Percentiles rank a stretch among this genome's conserved stretches.
Conservation (phyloP, 441 rosid species). For the Pelargonium citronellum region DNA sequence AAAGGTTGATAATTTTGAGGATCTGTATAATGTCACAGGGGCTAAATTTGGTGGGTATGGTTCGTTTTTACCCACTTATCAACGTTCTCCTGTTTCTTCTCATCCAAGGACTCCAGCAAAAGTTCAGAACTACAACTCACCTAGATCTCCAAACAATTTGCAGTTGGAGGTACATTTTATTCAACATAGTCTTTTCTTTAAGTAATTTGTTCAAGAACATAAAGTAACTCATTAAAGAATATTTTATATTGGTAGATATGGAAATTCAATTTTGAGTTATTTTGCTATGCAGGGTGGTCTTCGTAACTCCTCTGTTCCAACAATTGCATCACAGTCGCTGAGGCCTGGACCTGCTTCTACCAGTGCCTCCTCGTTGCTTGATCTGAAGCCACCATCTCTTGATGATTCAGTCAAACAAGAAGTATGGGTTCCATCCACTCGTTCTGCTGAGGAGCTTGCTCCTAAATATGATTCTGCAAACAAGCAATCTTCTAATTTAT, state of each 20-base stretch:
- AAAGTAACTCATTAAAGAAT: no score
- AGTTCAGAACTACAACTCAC: conserved; percentile 39
- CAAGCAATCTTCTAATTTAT: conserved; percentile 42
- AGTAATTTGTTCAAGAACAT: background rate
- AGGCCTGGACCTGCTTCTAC: conserved; percentile 41
- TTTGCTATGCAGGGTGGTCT: conserved; percentile 45
- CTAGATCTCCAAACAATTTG: conserved; percentile 55
- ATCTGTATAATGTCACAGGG: conserved; percentile 41
- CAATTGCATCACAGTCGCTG: conserved; percentile 34
- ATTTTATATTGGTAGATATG: background rate
- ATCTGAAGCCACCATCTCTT: conserved; percentile 40
- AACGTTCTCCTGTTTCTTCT: conserved; percentile 70
- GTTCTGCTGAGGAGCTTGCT: conserved; percentile 32
- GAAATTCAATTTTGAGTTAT: conserved; percentile 15
- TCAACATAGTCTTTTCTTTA: background rate
- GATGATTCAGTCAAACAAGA: conserved; percentile 45
- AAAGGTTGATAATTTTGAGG: conserved; percentile 4
- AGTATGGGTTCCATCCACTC: conserved; percentile 33
- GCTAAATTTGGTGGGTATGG: conserved; percentile 95
- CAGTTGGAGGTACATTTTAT: conserved; percentile 52
- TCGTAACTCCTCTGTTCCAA: conserved; percentile 30
- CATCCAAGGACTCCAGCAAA: conserved; percentile 53
- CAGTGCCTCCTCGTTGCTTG: conserved; percentile 30
- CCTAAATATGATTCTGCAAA: conserved; percentile 36
- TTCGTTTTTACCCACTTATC: conserved; percentile 77